A percentile compares a stretch with the other conserved stretches of the same genome.
Conservation (phyloP, 805 yeast genomes). For the Yarrowia phangngaensis region DNA sequence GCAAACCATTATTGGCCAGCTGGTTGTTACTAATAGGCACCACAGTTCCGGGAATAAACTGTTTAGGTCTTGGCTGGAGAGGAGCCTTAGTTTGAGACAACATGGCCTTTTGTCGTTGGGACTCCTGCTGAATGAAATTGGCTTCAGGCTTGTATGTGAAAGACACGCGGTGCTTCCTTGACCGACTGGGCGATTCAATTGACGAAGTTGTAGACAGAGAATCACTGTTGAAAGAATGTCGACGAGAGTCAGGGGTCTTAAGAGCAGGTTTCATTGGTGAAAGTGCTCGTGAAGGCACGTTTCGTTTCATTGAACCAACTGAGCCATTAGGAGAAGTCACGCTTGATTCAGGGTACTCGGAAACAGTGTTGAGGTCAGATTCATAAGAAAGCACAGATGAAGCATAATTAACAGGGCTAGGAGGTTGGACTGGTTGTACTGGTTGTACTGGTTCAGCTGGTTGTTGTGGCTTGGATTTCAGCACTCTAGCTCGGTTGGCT, state of each 20-base stretch:
- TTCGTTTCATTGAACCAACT: constrained; percentile 27
- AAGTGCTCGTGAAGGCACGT: constrained; percentile 31
- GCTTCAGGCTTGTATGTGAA: constrained; percentile 11
- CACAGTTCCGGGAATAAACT: constrained; percentile 14
- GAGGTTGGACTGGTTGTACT: constrained; percentile 2
- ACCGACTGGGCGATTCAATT: constrained; percentile 26
- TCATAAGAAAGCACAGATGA: constrained; percentile 33
- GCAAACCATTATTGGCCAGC: constrained; percentile 17
- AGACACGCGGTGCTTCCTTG: constrained; percentile 14
- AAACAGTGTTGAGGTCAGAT: constrained; percentile 34
- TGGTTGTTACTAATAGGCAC: constrained; percentile 24
- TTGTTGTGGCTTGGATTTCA: background rate
- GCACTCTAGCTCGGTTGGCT: constrained; percentile 20
- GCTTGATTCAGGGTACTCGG: constrained; percentile 29
- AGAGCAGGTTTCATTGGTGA: constrained; percentile 40
- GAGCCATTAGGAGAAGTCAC: constrained; percentile 20
- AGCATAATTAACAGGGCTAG: constrained; percentile 28
- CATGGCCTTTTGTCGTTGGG: constrained; percentile 21
- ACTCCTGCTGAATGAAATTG: constrained; percentile 18
- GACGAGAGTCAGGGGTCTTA: constrained; percentile 30
- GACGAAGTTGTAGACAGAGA: constrained; percentile 16
- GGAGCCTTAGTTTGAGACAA: constrained; percentile 6
- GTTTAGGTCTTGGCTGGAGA: constrained; percentile 23
- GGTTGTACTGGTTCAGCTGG: background rate
- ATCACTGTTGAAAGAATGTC: constrained; percentile 27